A percentile compares a stretch with the other conserved stretches of the same genome.
Evolutionary conservation across 2,329 filamentous ascomycete species (phyloP).

Genomic region (Parastagonospora avenae): DNA sequence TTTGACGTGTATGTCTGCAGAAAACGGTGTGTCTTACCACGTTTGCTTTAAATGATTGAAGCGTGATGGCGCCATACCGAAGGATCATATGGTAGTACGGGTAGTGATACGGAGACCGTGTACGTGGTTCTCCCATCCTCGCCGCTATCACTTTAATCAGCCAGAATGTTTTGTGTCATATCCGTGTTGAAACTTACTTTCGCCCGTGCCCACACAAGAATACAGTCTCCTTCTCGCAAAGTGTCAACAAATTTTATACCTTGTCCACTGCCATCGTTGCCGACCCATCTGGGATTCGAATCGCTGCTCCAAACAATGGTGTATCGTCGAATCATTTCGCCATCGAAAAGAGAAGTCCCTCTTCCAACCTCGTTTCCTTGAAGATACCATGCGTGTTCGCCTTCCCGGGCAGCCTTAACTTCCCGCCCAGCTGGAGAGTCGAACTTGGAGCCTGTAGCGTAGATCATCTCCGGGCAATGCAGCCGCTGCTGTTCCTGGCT

Average conservation of each 20-base stretch:
- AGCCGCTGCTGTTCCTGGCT: constrained; percentile 12
- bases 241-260: constrained; percentile 20
- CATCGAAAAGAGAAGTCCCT: constrained; percentile 13
- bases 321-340: constrained; percentile 16
- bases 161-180: not conserved
- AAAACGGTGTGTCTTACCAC: too few relatives aligned
- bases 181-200: constrained; percentile 17
- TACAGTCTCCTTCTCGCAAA: constrained; percentile 17
- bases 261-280: constrained; percentile 16
- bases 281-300: constrained; percentile 5
- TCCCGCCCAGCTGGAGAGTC: not conserved
- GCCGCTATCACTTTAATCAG: constrained; percentile 10
- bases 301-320: constrained; percentile 18
- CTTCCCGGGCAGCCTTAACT: constrained; percentile 7
- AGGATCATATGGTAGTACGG: constrained; percentile 14
- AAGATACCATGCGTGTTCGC: constrained; percentile 24
- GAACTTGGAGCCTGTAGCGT: not conserved
- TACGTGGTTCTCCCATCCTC: constrained; percentile 24
- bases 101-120: constrained; percentile 16
- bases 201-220: constrained; percentile 23
- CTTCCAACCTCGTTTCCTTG: constrained; percentile 25
- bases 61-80: constrained; percentile 1
- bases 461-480: constrained; percentile 17
- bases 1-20: too few relatives aligned
- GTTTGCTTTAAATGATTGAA: too few relatives aligned